A percentile compares a stretch with the other conserved stretches of the same genome.
Evolutionary conservation across 306 rosid species (phyloP).

Genomic region (Sicyos edulis): DNA sequence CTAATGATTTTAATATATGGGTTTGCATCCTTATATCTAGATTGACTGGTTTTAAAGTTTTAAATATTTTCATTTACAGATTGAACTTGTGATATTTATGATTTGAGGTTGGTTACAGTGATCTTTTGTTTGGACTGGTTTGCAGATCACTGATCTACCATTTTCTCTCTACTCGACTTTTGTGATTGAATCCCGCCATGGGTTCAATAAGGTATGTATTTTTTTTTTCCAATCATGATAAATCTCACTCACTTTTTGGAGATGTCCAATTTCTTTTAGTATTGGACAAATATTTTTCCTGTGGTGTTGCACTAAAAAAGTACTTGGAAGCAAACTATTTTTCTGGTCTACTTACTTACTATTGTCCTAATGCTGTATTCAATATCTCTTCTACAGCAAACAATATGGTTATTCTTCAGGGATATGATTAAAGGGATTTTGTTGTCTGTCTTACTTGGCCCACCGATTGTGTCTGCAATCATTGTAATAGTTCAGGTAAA

Average conservation of each 20-base stretch:
- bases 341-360: not conserved
- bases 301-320: not conserved
- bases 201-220: conserved; percentile 74
- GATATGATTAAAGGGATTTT: conserved; percentile 77
- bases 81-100: not conserved
- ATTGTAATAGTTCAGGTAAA: conserved; percentile 81
- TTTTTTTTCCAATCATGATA: not conserved
- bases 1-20: not conserved
- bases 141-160: conserved; percentile 91
- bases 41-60: conserved; percentile 9
- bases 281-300: not conserved
- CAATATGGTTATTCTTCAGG: conserved; percentile 82
- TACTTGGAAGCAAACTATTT: not conserved
- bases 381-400: conserved; percentile 56
- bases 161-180: conserved; percentile 92
- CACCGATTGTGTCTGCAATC: conserved; percentile 87
- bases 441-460: conserved; percentile 64
- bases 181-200: conserved; percentile 93
- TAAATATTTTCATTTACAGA: conserved; percentile 3
- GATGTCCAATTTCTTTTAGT: conserved; percentile 2
- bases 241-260: not conserved
- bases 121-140: conserved; percentile 28
- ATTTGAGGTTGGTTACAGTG: conserved; percentile 11
- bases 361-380: conserved; percentile 7
- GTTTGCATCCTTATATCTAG: not conserved